Conservation (phyloP, 371 early-diverging fungal species). For the Mucor velutinosus region DNA sequence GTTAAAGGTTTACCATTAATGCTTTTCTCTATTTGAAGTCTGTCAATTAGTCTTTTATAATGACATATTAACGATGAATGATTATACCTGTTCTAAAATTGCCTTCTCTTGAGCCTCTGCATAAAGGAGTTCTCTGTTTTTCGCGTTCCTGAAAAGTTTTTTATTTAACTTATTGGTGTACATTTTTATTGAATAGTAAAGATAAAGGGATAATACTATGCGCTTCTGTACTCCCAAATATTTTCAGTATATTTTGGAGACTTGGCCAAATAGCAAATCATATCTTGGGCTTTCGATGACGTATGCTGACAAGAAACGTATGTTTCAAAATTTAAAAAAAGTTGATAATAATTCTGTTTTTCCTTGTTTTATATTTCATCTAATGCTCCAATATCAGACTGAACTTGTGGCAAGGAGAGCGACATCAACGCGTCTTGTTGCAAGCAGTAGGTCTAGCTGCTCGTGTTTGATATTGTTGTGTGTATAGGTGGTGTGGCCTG, state of each 20-base stretch:
- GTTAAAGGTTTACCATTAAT: conserved; percentile 16
- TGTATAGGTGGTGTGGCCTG: too few species aligned
- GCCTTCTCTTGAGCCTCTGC: conserved; percentile 20
- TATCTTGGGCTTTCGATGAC: too few species aligned
- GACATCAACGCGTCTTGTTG: too few species aligned
- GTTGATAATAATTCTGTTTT: too few species aligned
- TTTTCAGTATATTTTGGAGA: neutral
- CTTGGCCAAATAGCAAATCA: neutral
- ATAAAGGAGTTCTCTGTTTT: conserved; percentile 20
- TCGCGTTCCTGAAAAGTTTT: conserved; percentile 16
- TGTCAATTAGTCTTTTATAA: conserved; percentile 13
- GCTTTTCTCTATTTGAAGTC: conserved; percentile 10
- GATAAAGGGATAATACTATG: neutral
- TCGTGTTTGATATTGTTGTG: too few species aligned
- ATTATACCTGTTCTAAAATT: conserved; percentile 17
- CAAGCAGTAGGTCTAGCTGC: too few species aligned
- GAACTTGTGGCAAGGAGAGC: too few species aligned
- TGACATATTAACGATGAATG: conserved; percentile 12
- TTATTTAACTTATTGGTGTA: conserved; percentile 16
- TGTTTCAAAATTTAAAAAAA: too few species aligned
- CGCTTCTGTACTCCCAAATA: neutral
- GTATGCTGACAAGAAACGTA: too few species aligned
- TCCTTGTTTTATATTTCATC: too few species aligned
- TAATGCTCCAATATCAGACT: too few species aligned
- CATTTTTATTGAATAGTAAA: conserved; percentile 18